These are phyloP conservation scores for Fusarium sp. DNA, from an alignment of 2,329 filamentous ascomycete species.

Conservation along the genomic window DNA sequence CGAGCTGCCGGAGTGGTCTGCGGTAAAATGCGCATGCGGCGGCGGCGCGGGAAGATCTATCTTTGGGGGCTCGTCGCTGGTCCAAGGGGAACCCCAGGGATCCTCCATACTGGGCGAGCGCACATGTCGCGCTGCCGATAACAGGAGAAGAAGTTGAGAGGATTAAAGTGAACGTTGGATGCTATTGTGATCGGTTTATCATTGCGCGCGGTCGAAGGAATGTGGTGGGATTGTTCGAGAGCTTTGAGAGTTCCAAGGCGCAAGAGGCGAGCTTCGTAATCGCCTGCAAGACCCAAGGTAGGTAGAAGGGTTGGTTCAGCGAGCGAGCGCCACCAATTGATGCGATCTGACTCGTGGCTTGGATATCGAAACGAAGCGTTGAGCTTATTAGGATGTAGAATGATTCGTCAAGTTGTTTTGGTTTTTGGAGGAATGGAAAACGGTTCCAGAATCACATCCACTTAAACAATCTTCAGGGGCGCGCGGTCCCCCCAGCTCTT, in stretches of 20 bases:
- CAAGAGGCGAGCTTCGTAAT: slow-evolving; percentile 31
- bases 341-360: not conserved
- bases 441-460: slow-evolving; percentile 25
- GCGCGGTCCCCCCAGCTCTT: slow-evolving; percentile 20
- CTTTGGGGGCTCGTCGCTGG: slow-evolving; percentile 52
- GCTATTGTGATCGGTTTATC: slow-evolving; percentile 34
- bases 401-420: slow-evolving; percentile 26
- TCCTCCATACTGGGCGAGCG: slow-evolving; percentile 64
- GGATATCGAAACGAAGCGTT: not conserved
- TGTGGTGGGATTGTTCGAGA: slow-evolving; percentile 12
- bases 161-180: not conserved
- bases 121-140: slow-evolving; percentile 48
- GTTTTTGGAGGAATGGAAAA: slow-evolving; percentile 23
- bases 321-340: slow-evolving; percentile 9
- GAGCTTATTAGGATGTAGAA: not conserved
- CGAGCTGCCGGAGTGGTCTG: slow-evolving; percentile 39
- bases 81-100: slow-evolving; percentile 73
- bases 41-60: slow-evolving; percentile 50
- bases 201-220: slow-evolving; percentile 31
- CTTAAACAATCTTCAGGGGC: slow-evolving; percentile 35
- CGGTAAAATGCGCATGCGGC: slow-evolving; percentile 47
- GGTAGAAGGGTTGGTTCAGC: slow-evolving; percentile 25
- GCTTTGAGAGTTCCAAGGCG: slow-evolving; percentile 27
- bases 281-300: not conserved
- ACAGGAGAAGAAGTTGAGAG: slow-evolving; percentile 2